Conservation (phyloP, 768 basidiomycete genomes). For the Boletus subcaerulescens region DNA sequence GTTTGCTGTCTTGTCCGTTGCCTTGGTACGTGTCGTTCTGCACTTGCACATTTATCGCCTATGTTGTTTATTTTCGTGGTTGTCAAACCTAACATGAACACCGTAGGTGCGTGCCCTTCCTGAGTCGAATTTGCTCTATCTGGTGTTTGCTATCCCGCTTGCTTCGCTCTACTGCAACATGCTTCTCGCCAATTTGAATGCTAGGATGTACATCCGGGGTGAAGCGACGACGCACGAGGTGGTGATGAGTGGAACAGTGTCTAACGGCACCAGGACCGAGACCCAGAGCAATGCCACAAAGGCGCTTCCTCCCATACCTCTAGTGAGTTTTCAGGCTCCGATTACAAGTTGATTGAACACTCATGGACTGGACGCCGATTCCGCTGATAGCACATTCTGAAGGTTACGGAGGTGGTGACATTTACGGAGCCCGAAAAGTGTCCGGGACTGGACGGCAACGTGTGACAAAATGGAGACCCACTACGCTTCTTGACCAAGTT, state of each 20-base stretch:
- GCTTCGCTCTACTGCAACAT: slow-evolving; percentile 9
- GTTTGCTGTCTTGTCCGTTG: slow-evolving; percentile 15
- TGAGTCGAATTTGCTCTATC: neutral
- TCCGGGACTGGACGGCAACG: too few relatives aligned
- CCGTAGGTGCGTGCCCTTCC: neutral
- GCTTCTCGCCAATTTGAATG: slow-evolving; percentile 12
- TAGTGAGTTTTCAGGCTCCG: neutral
- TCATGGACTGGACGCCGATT: neutral
- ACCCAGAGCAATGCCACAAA: neutral
- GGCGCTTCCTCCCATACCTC: neutral
- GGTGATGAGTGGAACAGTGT: too few relatives aligned
- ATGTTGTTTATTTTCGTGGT: too few relatives aligned
- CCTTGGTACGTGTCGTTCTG: slow-evolving; percentile 6
- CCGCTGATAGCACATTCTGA: too few relatives aligned
- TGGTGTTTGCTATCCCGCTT: slow-evolving; percentile 1
- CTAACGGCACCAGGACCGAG: neutral
- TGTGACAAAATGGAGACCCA: too few relatives aligned
- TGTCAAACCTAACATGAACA: neutral
- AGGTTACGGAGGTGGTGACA: too few relatives aligned
- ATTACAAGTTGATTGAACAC: neutral
- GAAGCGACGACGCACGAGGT: neutral
- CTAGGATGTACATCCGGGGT: slow-evolving; percentile 1
- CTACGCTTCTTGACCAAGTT: too few relatives aligned
- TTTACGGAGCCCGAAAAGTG: too few relatives aligned
- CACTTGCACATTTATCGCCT: too few relatives aligned